Percentiles rank a stretch among this genome's conserved stretches.
Evolutionary conservation across 495 filamentous ascomycete genomes (phyloP).

Genomic region (Aspergillus avenaceus): DNA sequence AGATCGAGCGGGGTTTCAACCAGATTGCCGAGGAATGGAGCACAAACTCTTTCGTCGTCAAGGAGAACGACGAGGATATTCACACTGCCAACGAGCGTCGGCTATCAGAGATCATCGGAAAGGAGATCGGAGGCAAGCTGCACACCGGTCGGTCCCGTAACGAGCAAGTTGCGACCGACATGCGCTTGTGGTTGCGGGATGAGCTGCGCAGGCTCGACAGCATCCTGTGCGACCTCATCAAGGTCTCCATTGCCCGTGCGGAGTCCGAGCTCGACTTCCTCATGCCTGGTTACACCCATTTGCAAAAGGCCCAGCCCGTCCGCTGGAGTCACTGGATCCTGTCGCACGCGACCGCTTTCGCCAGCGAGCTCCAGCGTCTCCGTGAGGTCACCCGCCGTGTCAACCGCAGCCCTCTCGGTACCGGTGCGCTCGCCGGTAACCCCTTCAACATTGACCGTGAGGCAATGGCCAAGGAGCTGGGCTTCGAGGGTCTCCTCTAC

Average conservation of each 20-base stretch:
- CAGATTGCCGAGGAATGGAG: conserved; percentile 75
- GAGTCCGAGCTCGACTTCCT: conserved; percentile 70
- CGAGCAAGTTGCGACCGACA: conserved; percentile 91
- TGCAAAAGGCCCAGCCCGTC: conserved; percentile 88
- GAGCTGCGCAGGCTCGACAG: conserved; percentile 69
- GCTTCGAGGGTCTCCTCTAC: conserved; percentile 75
- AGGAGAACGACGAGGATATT: conserved; percentile 59
- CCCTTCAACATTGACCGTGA: conserved; percentile 87
- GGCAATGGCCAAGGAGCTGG: conserved; percentile 81
- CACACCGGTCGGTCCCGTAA: conserved; percentile 91
- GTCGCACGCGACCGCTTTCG: conserved; percentile 72
- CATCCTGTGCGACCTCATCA: conserved; percentile 65
- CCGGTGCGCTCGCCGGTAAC: conserved; percentile 88
- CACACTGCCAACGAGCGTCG: conserved; percentile 94
- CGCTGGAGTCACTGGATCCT: conserved; percentile 87
- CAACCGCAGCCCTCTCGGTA: conserved; percentile 76
- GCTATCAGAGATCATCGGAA: conserved; percentile 85
- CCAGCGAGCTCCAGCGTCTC: conserved; percentile 73
- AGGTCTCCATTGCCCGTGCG: conserved; percentile 67
- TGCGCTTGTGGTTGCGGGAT: conserved; percentile 86
- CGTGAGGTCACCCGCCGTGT: conserved; percentile 70
- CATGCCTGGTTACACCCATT: conserved; percentile 75
- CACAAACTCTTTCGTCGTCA: conserved; percentile 38
- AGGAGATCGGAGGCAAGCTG: conserved; percentile 81
- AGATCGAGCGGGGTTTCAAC: conserved; percentile 70